Evolutionary conservation across 1,139 yeast species (phyloP).

Genomic region (Blastobotrys ciferrii): DNA sequence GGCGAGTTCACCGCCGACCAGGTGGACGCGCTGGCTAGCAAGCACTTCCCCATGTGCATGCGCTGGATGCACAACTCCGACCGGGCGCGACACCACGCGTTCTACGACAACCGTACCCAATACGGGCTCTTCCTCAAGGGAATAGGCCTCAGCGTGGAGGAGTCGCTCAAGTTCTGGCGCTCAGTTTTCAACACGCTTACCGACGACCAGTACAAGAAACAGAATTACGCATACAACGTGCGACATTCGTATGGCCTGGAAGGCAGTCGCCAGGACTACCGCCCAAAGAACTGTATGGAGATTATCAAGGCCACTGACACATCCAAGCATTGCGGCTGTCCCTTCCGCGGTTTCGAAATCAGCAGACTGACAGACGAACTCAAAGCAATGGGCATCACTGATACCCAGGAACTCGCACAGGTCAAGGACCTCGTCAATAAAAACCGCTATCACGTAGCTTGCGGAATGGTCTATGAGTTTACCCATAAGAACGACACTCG

Average conservation of each 20-base stretch:
- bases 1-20: slow-evolving; percentile 66
- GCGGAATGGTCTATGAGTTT: slow-evolving; percentile 83
- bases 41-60: slow-evolving; percentile 84
- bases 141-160: slow-evolving; percentile 82
- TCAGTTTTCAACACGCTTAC: slow-evolving; percentile 58
- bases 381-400: slow-evolving; percentile 65
- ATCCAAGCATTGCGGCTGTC: slow-evolving; percentile 63
- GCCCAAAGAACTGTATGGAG: slow-evolving; percentile 81
- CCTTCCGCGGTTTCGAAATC: slow-evolving; percentile 70
- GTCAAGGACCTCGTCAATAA: slow-evolving; percentile 66
- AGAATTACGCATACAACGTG: slow-evolving; percentile 73
- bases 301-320: slow-evolving; percentile 67
- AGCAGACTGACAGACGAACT: slow-evolving; percentile 60
- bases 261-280: slow-evolving; percentile 82
- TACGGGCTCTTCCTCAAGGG: slow-evolving; percentile 82
- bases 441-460: slow-evolving; percentile 74
- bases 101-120: slow-evolving; percentile 82
- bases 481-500: slow-evolving; percentile 51
- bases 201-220: slow-evolving; percentile 77
- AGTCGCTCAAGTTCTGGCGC: slow-evolving; percentile 84
- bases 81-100: slow-evolving; percentile 63
- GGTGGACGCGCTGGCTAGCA: slow-evolving; percentile 54
- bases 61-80: slow-evolving; percentile 63
- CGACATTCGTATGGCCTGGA: slow-evolving; percentile 89
- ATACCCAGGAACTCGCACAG: slow-evolving; percentile 57